These are phyloP conservation scores for Hypoxylon sp. DNA, from an alignment of 2,329 filamentous ascomycete genomes.

Conservation along the genomic window DNA sequence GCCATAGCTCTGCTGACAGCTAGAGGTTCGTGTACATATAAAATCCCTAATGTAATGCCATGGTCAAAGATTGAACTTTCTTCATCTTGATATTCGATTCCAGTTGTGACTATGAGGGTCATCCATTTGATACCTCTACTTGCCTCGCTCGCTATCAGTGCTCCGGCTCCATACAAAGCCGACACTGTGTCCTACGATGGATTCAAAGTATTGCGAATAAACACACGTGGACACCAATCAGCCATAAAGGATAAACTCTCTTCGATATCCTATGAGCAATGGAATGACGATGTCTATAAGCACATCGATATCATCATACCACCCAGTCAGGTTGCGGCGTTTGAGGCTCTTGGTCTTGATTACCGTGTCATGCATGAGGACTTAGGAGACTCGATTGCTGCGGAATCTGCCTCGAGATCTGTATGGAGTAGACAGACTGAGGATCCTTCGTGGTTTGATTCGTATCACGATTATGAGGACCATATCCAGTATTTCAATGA, in stretches of 20 bases:
- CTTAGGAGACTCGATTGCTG: conserved; percentile 43
- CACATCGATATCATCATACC: conserved; percentile 47
- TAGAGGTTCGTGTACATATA: conserved; percentile 17
- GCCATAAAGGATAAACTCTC: conserved; percentile 48
- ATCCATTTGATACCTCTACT: not conserved
- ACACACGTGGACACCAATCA: conserved; percentile 52
- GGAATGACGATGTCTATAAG: conserved; percentile 36
- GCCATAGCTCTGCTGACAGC: not conserved
- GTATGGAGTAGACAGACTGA: conserved; percentile 39
- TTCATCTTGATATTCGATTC: not conserved
- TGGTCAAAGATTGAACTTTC: not conserved
- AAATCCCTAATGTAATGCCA: not conserved
- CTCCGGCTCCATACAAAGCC: conserved; percentile 1
- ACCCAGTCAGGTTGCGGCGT: conserved; percentile 42
- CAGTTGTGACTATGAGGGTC: conserved; percentile 1
- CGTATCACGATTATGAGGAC: conserved; percentile 60
- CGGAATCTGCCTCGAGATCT: conserved; percentile 37
- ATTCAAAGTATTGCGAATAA: conserved; percentile 56
- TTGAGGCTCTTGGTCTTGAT: conserved; percentile 45
- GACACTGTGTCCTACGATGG: conserved; percentile 51
- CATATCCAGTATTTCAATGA: conserved; percentile 57
- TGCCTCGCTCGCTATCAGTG: conserved; percentile 6
- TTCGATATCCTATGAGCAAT: conserved; percentile 38
- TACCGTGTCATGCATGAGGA: conserved; percentile 45
- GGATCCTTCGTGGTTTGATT: conserved; percentile 56